Conservation (phyloP, 2,329 filamentous ascomycete genomes). For the Penicillium sp. region DNA sequence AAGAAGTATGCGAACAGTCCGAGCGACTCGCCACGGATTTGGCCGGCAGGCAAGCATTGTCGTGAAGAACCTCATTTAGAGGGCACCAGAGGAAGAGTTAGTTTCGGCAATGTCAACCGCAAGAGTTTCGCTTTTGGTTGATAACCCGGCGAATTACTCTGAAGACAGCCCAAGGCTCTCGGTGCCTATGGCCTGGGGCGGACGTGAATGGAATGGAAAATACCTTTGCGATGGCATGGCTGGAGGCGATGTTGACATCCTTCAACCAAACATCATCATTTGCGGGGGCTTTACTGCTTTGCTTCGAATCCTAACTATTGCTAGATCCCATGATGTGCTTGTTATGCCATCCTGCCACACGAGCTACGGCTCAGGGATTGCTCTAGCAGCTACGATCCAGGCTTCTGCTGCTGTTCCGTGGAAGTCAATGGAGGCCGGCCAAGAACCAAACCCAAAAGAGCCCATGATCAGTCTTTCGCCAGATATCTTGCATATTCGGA, state of each 20-base stretch:
- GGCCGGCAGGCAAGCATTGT: neutral
- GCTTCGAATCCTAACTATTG: neutral
- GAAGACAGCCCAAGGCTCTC: neutral
- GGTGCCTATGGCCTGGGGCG: neutral
- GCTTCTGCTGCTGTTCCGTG: neutral
- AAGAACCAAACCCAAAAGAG: neutral
- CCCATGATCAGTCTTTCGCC: neutral
- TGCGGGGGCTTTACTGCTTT: no score
- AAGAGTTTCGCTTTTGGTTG: neutral
- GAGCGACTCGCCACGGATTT: neutral
- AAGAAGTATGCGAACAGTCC: no score
- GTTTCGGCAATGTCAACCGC: neutral
- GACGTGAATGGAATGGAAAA: neutral
- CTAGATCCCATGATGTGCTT: neutral
- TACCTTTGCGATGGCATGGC: neutral
- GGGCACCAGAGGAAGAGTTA: neutral
- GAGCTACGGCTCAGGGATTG: neutral
- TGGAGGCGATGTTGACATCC: neutral
- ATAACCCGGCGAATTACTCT: rapidly evolving
- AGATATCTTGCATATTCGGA: neutral
- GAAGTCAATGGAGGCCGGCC: neutral
- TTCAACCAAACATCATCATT: neutral
- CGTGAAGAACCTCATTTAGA: neutral
- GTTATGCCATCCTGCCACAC: neutral
- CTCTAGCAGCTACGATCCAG: neutral